These are phyloP conservation scores for Nannizziopsis barbatae DNA, from an alignment of 2,329 filamentous ascomycete species.

Conservation along the genomic window DNA sequence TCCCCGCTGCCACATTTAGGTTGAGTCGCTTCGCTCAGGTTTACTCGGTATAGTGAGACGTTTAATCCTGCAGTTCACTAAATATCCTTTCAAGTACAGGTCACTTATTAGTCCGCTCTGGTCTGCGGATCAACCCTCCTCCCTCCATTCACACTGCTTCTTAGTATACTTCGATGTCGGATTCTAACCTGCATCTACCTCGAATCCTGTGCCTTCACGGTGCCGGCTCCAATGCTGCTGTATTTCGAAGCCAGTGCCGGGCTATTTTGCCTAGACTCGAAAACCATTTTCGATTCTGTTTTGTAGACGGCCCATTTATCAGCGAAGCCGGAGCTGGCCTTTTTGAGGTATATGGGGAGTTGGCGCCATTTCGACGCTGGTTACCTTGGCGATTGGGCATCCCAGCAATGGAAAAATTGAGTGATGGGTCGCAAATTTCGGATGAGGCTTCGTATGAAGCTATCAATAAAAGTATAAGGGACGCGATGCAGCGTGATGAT, in stretches of 20 bases:
- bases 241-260: constrained; percentile 60
- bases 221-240: constrained; percentile 59
- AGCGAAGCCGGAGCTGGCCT: constrained; percentile 49
- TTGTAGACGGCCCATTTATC: constrained; percentile 57
- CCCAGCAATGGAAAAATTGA: constrained; percentile 29
- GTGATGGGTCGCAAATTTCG: constrained; percentile 34
- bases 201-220: constrained; percentile 73
- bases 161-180: background rate
- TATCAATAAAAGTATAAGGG: constrained; percentile 41
- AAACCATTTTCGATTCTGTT: constrained; percentile 57
- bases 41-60: too few relatives aligned
- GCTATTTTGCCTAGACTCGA: constrained; percentile 41
- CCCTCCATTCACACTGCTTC: too few relatives aligned
- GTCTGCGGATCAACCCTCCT: too few relatives aligned
- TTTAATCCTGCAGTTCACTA: too few relatives aligned
- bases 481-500: constrained; percentile 28
- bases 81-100: too few relatives aligned
- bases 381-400: constrained; percentile 51
- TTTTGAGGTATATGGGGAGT: constrained; percentile 51
- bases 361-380: constrained; percentile 55
- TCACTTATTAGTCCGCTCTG: too few relatives aligned
- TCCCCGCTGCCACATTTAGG: too few relatives aligned
- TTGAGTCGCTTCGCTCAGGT: too few relatives aligned
- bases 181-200: constrained; percentile 37
- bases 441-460: constrained; percentile 35